Evolutionary conservation across 371 early-diverging fungal species (phyloP).

Genomic region (Mortierella sp.): DNA sequence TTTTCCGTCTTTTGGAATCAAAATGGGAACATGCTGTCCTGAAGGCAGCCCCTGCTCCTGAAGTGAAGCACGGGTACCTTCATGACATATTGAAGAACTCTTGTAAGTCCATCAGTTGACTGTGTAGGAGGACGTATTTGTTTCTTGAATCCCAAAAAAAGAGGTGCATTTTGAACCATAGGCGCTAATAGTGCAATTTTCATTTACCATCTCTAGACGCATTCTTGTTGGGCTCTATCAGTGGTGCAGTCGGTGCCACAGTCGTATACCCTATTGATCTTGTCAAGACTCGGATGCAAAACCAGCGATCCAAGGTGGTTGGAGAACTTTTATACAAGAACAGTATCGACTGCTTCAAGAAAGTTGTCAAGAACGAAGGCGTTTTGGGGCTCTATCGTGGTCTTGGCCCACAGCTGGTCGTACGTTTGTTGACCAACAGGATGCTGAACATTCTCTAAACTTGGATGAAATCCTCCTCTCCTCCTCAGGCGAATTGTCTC

Average conservation of each 20-base stretch:
- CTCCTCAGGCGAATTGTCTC: neutral
- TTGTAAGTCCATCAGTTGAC: slow-evolving; percentile 31
- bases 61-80: slow-evolving; percentile 26
- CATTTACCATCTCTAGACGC: slow-evolving; percentile 54
- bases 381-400: slow-evolving; percentile 92
- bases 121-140: neutral
- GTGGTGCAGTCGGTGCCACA: slow-evolving; percentile 96
- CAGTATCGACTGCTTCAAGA: slow-evolving; percentile 93
- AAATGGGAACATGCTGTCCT: slow-evolving; percentile 63
- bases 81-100: slow-evolving; percentile 57
- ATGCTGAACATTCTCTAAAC: neutral
- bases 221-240: slow-evolving; percentile 90
- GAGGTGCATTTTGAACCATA: neutral
- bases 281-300: slow-evolving; percentile 98
- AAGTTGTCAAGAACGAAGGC: slow-evolving; percentile 95
- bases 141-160: neutral
- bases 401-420: slow-evolving; percentile 95
- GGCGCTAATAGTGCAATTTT: neutral
- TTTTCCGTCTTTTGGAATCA: slow-evolving; percentile 72
- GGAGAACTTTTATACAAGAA: slow-evolving; percentile 95
- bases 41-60: slow-evolving; percentile 25
- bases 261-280: slow-evolving; percentile 98
- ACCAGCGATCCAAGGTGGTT: slow-evolving; percentile 92
- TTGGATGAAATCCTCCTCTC: neutral
- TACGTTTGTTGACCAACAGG: slow-evolving; percentile 8